A percentile compares a stretch with the other conserved stretches of the same genome.
Conservation (phyloP, 805 yeast species). For the Schwanniomyces yamadae region DNA sequence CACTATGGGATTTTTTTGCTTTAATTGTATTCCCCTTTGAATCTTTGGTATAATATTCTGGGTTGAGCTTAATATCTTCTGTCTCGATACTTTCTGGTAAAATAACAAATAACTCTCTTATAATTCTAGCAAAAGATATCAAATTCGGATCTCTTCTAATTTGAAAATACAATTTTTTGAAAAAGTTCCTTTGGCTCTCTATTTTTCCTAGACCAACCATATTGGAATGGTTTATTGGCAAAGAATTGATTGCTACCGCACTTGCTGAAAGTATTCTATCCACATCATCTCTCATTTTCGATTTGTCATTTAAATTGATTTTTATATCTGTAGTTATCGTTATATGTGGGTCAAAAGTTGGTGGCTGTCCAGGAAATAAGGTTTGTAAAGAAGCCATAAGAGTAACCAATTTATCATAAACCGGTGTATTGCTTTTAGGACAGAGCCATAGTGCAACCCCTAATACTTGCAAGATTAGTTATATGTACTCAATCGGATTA, state of each 20-base stretch:
- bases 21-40: slow-evolving; percentile 28
- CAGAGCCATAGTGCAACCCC: slow-evolving; percentile 74
- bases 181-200: slow-evolving; percentile 47
- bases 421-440: slow-evolving; percentile 55
- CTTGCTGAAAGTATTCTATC: slow-evolving; percentile 57
- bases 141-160: slow-evolving; percentile 46
- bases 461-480: slow-evolving; percentile 13
- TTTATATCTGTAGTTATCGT: slow-evolving; percentile 67
- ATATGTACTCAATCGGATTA: not conserved
- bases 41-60: slow-evolving; percentile 39
- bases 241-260: slow-evolving; percentile 50
- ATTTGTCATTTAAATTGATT: slow-evolving; percentile 35
- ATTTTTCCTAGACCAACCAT: slow-evolving; percentile 43
- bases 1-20: slow-evolving; percentile 17
- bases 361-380: slow-evolving; percentile 67
- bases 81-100: slow-evolving; percentile 38
- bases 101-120: slow-evolving; percentile 56
- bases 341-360: slow-evolving; percentile 70
- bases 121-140: slow-evolving; percentile 52
- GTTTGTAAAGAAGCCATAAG: slow-evolving; percentile 66
- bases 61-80: slow-evolving; percentile 35
- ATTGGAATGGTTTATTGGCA: slow-evolving; percentile 40
- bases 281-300: slow-evolving; percentile 52
- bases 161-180: slow-evolving; percentile 54
- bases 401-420: slow-evolving; percentile 56